phyloP scores from a whole-genome alignment of 345 rosid species.

The Brassica juncea region DNA sequence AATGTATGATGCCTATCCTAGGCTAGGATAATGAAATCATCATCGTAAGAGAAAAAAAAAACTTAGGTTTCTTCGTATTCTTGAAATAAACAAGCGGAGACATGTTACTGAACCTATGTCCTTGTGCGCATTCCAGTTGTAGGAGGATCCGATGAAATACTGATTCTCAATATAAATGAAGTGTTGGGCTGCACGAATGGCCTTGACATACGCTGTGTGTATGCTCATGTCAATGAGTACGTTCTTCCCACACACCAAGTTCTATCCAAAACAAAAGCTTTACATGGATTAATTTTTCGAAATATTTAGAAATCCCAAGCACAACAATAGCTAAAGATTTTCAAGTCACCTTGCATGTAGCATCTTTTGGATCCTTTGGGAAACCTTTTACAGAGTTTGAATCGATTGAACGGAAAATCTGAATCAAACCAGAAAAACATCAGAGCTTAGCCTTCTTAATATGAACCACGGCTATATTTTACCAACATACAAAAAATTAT shows the following conservation, averaged over 20 bases:
- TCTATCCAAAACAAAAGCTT: slow-evolving; percentile 52
- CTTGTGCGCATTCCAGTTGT: slow-evolving; percentile 74
- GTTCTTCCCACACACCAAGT: slow-evolving; percentile 86
- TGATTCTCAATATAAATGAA: slow-evolving; percentile 95
- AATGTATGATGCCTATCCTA: slow-evolving; percentile 1
- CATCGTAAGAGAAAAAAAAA: not conserved
- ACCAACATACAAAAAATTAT: not conserved
- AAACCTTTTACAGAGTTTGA: slow-evolving; percentile 86
- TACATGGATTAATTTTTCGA: not conserved
- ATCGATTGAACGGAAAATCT: slow-evolving; percentile 96
- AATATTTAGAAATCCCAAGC: not conserved
- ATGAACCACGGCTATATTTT: not conserved
- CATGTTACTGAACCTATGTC: slow-evolving; percentile 58
- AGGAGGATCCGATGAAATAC: slow-evolving; percentile 93
- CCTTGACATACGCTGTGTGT: slow-evolving; percentile 93
- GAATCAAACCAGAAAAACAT: slow-evolving; percentile 32
- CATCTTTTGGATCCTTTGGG: slow-evolving; percentile 88
- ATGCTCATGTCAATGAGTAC: slow-evolving; percentile 98
- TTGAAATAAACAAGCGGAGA: slow-evolving; percentile 3
- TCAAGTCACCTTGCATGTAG: slow-evolving; percentile 62
- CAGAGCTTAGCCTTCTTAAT: slow-evolving; percentile 3
- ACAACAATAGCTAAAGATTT: not conserved
- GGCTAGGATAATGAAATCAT: not conserved
- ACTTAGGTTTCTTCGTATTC: not conserved
- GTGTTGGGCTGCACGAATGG: slow-evolving; percentile 97